These are phyloP conservation scores for Croton setiger DNA, from an alignment of 441 rosid species.

Conservation along the genomic window DNA sequence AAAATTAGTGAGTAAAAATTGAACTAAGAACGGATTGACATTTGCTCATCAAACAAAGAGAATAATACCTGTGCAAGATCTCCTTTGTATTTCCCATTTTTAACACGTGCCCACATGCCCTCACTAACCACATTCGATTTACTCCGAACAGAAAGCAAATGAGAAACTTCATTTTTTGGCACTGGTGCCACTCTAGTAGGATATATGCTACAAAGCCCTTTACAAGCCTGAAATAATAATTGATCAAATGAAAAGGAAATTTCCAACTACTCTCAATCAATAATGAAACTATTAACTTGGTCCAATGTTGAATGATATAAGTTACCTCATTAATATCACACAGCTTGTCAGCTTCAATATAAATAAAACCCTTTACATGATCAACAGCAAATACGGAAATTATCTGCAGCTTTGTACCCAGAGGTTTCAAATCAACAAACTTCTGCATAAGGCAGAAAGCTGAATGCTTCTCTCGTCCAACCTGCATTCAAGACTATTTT, in stretches of 20 bases:
- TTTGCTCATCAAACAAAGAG: conserved; percentile 1
- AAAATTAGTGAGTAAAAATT: conserved; percentile 15
- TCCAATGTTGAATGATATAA: conserved; percentile 1
- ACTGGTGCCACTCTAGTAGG: conserved; percentile 51
- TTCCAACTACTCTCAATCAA: background rate
- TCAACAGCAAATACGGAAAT: conserved; percentile 74
- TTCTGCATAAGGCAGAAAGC: conserved; percentile 94
- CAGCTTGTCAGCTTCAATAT: conserved; percentile 73
- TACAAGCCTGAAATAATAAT: conserved; percentile 59
- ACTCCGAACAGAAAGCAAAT: conserved; percentile 52
- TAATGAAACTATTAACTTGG: background rate
- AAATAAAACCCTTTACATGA: conserved; percentile 74
- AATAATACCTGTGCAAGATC: conserved; percentile 74
- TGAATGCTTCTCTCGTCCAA: conserved; percentile 73
- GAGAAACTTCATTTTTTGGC: conserved; percentile 61
- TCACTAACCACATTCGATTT: conserved; percentile 44
- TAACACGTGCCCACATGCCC: conserved; percentile 90
- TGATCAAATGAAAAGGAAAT: conserved; percentile 10
- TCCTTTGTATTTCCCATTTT: conserved; percentile 91
- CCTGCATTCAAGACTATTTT: conserved; percentile 39
- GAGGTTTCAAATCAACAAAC: conserved; percentile 61
- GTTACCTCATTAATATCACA: conserved; percentile 69
- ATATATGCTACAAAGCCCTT: conserved; percentile 60
- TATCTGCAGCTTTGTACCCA: conserved; percentile 58
- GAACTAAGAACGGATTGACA: conserved; percentile 13